These are phyloP conservation scores for Pythium myriotylum DNA, from an alignment of 352 stramenopile genomes.

Conservation along the genomic window DNA sequence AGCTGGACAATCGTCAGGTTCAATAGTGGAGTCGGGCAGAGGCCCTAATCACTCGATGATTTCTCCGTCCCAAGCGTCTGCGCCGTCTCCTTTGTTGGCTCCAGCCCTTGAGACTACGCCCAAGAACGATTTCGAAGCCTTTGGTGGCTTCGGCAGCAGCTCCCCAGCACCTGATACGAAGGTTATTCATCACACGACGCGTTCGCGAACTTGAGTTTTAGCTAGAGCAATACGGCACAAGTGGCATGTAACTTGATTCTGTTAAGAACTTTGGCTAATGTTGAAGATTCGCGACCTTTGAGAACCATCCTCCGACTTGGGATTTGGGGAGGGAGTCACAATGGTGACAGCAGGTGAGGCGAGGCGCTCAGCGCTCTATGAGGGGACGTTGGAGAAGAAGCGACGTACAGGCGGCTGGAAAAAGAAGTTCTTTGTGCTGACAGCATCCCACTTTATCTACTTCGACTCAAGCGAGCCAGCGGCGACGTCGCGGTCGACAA, in stretches of 20 bases:
- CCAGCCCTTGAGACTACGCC: slow-evolving; percentile 23
- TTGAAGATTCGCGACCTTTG: slow-evolving; percentile 29
- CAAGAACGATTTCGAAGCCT: slow-evolving; percentile 31
- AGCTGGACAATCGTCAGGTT: no score
- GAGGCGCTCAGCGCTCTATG: slow-evolving; percentile 51
- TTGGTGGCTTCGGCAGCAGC: slow-evolving; percentile 33
- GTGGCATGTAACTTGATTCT: neutral
- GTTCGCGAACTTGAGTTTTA: slow-evolving; percentile 31
- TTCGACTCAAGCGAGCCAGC: slow-evolving; percentile 49
- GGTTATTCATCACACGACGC: slow-evolving; percentile 7
- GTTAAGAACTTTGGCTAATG: neutral
- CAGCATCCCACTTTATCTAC: slow-evolving; percentile 59
- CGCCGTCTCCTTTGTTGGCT: slow-evolving; percentile 1
- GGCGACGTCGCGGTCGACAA: slow-evolving; percentile 29
- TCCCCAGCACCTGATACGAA: slow-evolving; percentile 10
- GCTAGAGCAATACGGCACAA: slow-evolving; percentile 17
- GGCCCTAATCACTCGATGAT: neutral
- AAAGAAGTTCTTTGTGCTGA: slow-evolving; percentile 81
- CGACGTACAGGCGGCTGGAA: slow-evolving; percentile 77
- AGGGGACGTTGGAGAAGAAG: slow-evolving; percentile 70
- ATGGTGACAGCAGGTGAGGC: slow-evolving; percentile 78
- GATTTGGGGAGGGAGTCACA: neutral
- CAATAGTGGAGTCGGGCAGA: no score
- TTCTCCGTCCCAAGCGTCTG: neutral
- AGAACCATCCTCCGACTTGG: neutral